Evolutionary conservation across 129 eudicot genomes (phyloP), one percentile per base, ranked within the genome.

Genomic region (Escallonia rubra): DNA sequence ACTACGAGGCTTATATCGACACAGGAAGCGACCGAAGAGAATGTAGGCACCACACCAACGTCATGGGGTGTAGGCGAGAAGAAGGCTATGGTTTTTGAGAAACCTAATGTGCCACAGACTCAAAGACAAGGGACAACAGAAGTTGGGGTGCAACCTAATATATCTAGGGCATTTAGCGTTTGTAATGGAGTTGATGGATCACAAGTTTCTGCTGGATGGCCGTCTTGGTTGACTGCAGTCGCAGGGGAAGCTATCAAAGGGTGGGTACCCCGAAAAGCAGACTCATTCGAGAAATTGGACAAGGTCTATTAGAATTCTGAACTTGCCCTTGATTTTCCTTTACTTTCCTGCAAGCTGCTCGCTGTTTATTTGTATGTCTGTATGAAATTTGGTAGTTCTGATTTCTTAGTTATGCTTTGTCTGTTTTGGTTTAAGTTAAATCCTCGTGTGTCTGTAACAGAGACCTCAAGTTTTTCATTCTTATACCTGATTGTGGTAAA

Each of bases 231-330:
- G 38, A 89, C 90, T 72, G 77, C 87, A 5, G 96, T 89, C 66
- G 96, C 96, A 55, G 96, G 96, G 74, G 96, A 89, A 77, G 94
- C 96, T 10, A 83, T 89, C 74, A 89, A 81, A 84, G 94, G 90
- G 15, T 86, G 94, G 94, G 64, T 83, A 53, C 96, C 96, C 3
- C 75, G 96, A 70, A 81, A 71, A 52, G 94, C 90, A 1, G 96
- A 86, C 45, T 86, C 94, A 6, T 89, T 86, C 60, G 96, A 89
- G 90, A 89, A 86, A 48, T 69, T 89, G 78, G 96, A 89, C 58
- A 86, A 89, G 90, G 96, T 86, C 40, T 74, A 59, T 65, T 59
- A 41, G 65, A 49, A 8, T 60, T 38, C 48, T 38, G 15, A 60
- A 23, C 23, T n/a, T 65, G 6, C 10, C 0, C 6, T 6, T 9